Evolutionary conservation across 306 rosid genomes (phyloP).

Genomic region (Vicia villosa): DNA sequence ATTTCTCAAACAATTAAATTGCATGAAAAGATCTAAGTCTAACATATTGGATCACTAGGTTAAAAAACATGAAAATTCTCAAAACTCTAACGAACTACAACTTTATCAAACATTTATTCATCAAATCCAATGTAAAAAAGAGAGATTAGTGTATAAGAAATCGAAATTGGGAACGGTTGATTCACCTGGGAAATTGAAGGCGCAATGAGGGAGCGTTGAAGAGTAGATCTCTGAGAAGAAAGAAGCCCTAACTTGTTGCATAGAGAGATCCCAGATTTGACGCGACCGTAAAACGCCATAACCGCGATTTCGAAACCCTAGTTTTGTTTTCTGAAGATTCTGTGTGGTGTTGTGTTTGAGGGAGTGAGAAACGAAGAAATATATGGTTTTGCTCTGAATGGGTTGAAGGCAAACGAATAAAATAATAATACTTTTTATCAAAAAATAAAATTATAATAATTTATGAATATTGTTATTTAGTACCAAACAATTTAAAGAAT

Average conservation of each 20-base stretch:
- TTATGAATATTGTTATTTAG: no score
- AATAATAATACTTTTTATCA: no score
- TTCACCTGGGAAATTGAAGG: slow-evolving; percentile 53
- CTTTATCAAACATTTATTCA: neutral
- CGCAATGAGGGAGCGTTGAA: slow-evolving; percentile 45
- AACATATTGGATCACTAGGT: neutral
- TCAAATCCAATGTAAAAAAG: neutral
- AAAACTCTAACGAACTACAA: neutral
- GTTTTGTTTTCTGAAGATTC: slow-evolving; percentile 21
- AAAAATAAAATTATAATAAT: no score
- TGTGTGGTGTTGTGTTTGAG: neutral
- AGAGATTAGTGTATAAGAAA: neutral
- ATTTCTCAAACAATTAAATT: neutral
- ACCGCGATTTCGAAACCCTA: slow-evolving; percentile 53
- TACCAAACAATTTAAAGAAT: no score
- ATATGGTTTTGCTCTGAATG: no score
- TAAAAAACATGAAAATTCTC: neutral
- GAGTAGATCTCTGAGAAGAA: slow-evolving; percentile 49
- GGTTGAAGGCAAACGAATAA: no score
- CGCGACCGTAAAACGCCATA: slow-evolving; percentile 64
- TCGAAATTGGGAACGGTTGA: neutral
- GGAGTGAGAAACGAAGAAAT: neutral
- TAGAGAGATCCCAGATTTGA: slow-evolving; percentile 66
- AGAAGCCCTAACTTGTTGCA: slow-evolving; percentile 44
- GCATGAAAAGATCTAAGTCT: neutral